phyloP scores from a whole-genome alignment of 768 basidiomycete genomes.

The Mycena vulgaris region DNA sequence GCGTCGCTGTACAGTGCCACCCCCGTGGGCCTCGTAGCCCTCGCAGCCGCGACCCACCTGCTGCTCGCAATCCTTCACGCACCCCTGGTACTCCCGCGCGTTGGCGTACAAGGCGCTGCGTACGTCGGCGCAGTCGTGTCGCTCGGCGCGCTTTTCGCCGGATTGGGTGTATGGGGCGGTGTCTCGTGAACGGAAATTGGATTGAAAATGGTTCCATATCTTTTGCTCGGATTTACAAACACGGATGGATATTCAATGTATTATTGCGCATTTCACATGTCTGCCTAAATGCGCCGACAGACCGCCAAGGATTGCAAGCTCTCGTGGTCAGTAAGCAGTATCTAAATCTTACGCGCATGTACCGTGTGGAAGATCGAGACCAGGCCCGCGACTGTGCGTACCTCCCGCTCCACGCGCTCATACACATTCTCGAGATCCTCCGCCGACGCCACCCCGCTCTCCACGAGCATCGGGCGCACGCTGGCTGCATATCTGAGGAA shows the following conservation, averaged over 20 bases:
- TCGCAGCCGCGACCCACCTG: slow-evolving; percentile 61
- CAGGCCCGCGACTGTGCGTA: slow-evolving; percentile 63
- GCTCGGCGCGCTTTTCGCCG: slow-evolving; percentile 79
- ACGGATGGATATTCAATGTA: slow-evolving; percentile 15
- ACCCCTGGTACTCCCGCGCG: slow-evolving; percentile 74
- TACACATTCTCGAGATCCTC: slow-evolving; percentile 58
- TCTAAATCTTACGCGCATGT: slow-evolving; percentile 52
- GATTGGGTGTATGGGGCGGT: slow-evolving; percentile 81
- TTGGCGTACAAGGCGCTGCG: slow-evolving; percentile 84
- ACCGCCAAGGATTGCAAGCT: too few relatives aligned
- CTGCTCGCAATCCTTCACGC: slow-evolving; percentile 76
- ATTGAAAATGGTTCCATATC: neutral
- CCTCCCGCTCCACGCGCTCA: slow-evolving; percentile 61
- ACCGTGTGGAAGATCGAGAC: slow-evolving; percentile 66
- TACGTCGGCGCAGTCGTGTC: slow-evolving; percentile 79
- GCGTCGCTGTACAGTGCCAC: slow-evolving; percentile 72
- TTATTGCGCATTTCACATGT: neutral
- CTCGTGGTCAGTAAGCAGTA: neutral
- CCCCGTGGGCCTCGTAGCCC: slow-evolving; percentile 44
- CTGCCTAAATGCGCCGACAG: too few relatives aligned
- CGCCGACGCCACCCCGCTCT: slow-evolving; percentile 52
- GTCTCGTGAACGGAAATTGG: slow-evolving; percentile 56
- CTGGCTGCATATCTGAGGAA: slow-evolving; percentile 64
- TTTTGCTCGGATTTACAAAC: neutral
- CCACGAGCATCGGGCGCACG: slow-evolving; percentile 62